Evolutionary conservation across 169 alveolate genomes (phyloP), one percentile per base, ranked within the genome.

Genomic region (Theileria parva): DNA sequence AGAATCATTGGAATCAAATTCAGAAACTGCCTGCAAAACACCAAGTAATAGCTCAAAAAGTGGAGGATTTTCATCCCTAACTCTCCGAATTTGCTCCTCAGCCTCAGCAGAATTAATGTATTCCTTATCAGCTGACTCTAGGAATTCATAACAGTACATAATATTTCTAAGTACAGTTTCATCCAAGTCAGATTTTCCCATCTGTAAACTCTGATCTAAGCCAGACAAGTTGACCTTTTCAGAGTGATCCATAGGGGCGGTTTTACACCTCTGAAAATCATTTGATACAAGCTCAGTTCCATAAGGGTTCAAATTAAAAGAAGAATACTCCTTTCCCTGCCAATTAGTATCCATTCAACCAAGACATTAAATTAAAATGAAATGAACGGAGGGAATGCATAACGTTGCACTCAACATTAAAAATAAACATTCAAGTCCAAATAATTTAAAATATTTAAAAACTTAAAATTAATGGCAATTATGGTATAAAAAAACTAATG

Each of bases 91-190:
- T 59, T 34, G 51, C 19, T 19, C 30, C n/a, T 44, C 53, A 13
- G 81, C 81, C 44, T 73, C 80, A 23, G 53, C 77, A 32, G 74
- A 27, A 63, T 72, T 74, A 30, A 80, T 50, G 67, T 60, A 63
- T 17, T 63, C 77, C 77, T 76, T 64, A 63, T 55, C 81, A 32
- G 53, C 53, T 32, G 23, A 15, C 32, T 80, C 81, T 55, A 80
- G 69, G 39, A 64, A 72, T 57, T 80, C 70, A 60, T 67, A 80
- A 50, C 87, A 80, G 30, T 34, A 55, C 70, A 80, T 28, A 28
- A 80, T 80, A 34, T 80, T 80, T 27, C 81, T 67, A 65, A 80
- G 44, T 17, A 80, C 44, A 61, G 65, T 32, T 6, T 60, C 64
- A 59, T 80, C 81, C 65, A 57, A 5, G 28, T 63, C 57, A 21